Evolutionary conservation across 148 eudicot species (phyloP).

Genomic region (Suaeda aralocaspica): DNA sequence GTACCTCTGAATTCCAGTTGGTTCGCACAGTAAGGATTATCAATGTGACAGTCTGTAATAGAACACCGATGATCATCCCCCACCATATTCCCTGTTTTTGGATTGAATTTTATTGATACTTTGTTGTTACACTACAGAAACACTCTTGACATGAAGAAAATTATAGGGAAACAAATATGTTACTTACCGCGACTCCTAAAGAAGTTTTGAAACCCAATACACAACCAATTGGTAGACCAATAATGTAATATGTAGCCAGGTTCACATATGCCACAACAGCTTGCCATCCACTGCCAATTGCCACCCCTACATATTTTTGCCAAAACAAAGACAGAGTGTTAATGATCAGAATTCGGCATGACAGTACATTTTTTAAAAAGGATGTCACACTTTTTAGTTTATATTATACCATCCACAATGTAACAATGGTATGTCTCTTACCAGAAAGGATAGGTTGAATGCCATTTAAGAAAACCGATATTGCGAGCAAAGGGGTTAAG

Average conservation of each 20-base stretch:
- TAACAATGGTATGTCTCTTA: too few species aligned
- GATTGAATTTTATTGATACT: background rate
- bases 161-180: background rate
- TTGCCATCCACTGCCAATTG: slow-evolving; percentile 67
- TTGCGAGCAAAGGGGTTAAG: slow-evolving; percentile 49
- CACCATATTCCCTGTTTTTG: slow-evolving; percentile 54
- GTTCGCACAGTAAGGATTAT: slow-evolving; percentile 49
- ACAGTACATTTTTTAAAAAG: background rate
- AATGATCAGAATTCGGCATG: too few species aligned
- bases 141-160: background rate
- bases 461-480: slow-evolving; percentile 53
- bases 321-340: too few species aligned
- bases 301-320: slow-evolving; percentile 59
- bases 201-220: slow-evolving; percentile 59
- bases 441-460: slow-evolving; percentile 57
- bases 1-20: slow-evolving; percentile 49
- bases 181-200: slow-evolving; percentile 48
- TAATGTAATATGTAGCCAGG: slow-evolving; percentile 44
- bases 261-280: slow-evolving; percentile 48
- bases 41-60: slow-evolving; percentile 43
- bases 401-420: too few species aligned
- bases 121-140: background rate
- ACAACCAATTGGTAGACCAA: slow-evolving; percentile 64
- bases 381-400: background rate
- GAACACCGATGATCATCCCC: slow-evolving; percentile 60